Base-by-base conservation (phyloP, 2,329 filamentous ascomycete species). In the Fusarium solani-melongenae region DNA sequence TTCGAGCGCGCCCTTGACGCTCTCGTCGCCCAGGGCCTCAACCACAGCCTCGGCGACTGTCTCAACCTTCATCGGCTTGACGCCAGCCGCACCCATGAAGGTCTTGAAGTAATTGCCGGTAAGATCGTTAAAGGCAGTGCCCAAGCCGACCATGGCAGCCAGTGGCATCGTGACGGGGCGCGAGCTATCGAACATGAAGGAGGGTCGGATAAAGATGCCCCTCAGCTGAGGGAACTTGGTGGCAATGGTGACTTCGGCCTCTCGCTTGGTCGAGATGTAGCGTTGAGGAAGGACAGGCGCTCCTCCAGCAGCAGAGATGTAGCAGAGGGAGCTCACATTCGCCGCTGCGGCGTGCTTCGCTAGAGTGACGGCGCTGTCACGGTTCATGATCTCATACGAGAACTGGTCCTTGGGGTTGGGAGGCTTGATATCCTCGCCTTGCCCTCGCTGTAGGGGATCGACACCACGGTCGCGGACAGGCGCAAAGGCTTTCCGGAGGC, bases 371-470 rank as follows among this genome's bases (percentile, higher is more conserved):
- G 96, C 96, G 84, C 87, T 90, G 84, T 98, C 96, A 66, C 96
- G 90, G 84, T 99, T 99, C 94, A 99, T 98, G 69, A 95, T 88
- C 85, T 98, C 96, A 85, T 99, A 99, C 20, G 96, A 98, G 78
- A 98, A 87, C 83, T 96, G 93, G 29, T 92, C 91, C 76, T 91
- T 91, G 53, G 86, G 88, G 81, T 93, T 91, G 61, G 91, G 87
- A 1, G 92, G 88, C 74, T 88, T 87, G 74, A 95, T 87, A 69
- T 89, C 87, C 70, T 89, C 88, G 57, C 88, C 90, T 46, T 86
- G 82, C 60, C 86, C 85, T 62, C 88, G 87, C 69, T 92, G 88
- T 20, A 97, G 86, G 3, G 94, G 94, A 81, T 97, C 93, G 63
- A 85, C 88, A 62, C 90, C 90, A 65, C 90, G 89, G 79, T 84